Percentiles rank a stretch among this genome's conserved stretches.
phyloP scores from a whole-genome alignment of 2,329 filamentous ascomycete species.

The Cercospora berteroae region DNA sequence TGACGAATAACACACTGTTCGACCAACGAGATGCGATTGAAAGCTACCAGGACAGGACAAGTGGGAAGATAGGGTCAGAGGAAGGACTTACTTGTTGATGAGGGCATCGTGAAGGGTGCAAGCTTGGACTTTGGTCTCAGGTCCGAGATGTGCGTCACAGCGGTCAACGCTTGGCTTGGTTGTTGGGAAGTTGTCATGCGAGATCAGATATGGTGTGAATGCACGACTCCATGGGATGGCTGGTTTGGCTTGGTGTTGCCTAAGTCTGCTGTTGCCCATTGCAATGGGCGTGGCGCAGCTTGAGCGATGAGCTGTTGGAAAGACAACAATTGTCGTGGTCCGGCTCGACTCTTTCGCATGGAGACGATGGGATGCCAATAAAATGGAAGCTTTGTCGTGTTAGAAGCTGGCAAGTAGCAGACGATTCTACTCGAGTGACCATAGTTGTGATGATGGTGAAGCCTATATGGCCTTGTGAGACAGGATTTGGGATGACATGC shows the following conservation, averaged over 20 bases:
- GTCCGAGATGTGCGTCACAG: not conserved
- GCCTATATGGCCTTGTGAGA: not conserved
- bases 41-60: not conserved
- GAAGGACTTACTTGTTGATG: not conserved
- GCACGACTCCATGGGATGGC: not conserved
- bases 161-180: not conserved
- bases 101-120: not conserved
- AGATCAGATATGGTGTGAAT: not conserved
- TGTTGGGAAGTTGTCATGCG: not conserved
- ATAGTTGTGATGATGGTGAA: not conserved
- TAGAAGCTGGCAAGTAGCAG: not conserved
- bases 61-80: not conserved
- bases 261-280: not conserved
- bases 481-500: not conserved
- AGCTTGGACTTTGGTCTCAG: not conserved
- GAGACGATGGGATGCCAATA: not conserved
- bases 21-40: not conserved
- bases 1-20: rapidly evolving
- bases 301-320: not conserved
- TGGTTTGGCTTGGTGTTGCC: not conserved
- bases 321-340: not conserved
- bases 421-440: not conserved
- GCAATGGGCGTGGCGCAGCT: not conserved
- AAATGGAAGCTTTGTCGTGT: not conserved
- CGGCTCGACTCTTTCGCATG: not conserved